Evolutionary conservation across 2,329 filamentous ascomycete genomes (phyloP).

Genomic region (Botrytis sinoallii): DNA sequence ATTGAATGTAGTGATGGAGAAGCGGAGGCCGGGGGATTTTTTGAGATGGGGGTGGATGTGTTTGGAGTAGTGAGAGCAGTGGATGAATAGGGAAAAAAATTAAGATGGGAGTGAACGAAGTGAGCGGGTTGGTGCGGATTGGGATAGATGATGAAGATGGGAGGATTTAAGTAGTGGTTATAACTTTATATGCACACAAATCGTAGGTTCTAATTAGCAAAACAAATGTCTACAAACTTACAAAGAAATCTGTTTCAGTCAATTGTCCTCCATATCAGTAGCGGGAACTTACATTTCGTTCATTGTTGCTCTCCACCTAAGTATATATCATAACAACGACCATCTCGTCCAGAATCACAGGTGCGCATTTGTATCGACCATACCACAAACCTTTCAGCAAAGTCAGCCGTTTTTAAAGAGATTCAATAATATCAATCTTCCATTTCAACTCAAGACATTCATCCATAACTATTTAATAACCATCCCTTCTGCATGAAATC

Average conservation of each 20-base stretch:
- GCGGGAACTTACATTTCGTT: background rate
- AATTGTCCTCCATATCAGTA: background rate
- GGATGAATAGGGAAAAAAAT: background rate
- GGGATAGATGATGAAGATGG: no score
- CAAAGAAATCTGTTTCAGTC: background rate
- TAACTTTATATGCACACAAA: no score
- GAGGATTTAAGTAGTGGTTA: background rate
- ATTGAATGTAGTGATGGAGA: background rate
- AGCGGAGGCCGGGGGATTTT: no score
- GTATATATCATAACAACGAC: background rate
- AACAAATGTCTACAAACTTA: background rate
- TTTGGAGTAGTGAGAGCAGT: background rate
- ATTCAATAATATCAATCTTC: background rate
- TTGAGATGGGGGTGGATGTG: rapidly evolving
- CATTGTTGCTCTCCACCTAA: background rate
- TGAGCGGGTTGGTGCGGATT: no score
- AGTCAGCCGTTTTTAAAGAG: background rate
- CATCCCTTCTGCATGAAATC: background rate
- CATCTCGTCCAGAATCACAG: background rate
- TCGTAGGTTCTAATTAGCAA: background rate
- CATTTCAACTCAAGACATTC: background rate
- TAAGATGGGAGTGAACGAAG: background rate
- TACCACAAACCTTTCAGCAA: background rate
- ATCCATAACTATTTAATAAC: background rate
- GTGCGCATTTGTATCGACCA: background rate